phyloP scores from a whole-genome alignment of 2,329 filamentous ascomycete species.

The Beauveria bassiana region DNA sequence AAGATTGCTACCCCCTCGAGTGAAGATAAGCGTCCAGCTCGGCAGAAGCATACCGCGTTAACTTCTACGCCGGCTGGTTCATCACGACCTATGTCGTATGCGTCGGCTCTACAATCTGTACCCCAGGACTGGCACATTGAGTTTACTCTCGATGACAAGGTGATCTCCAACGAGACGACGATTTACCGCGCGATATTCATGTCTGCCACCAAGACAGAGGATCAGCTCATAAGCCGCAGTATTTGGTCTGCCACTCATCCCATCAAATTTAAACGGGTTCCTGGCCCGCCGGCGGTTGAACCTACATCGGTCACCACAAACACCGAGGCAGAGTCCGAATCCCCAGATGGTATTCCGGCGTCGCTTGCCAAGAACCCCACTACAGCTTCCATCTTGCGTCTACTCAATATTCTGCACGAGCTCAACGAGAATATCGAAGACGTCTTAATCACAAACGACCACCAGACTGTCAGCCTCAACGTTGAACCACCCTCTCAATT shows the following conservation, averaged over 20 bases:
- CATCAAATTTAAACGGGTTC: slow-evolving; percentile 82
- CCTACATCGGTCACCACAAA: slow-evolving; percentile 49
- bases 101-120: slow-evolving; percentile 69
- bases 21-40: slow-evolving; percentile 30
- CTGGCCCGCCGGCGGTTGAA: slow-evolving; percentile 73
- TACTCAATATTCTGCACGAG: slow-evolving; percentile 86
- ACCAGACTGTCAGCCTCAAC: slow-evolving; percentile 61
- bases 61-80: slow-evolving; percentile 47
- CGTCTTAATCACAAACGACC: slow-evolving; percentile 66
- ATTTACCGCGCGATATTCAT: slow-evolving; percentile 92
- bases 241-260: slow-evolving; percentile 88
- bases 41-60: slow-evolving; percentile 31
- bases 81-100: slow-evolving; percentile 69
- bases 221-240: slow-evolving; percentile 58
- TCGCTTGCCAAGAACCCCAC: slow-evolving; percentile 78
- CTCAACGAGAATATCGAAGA: slow-evolving; percentile 92
- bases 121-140: slow-evolving; percentile 97
- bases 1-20: slow-evolving; percentile 76
- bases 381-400: slow-evolving; percentile 76
- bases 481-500: slow-evolving; percentile 86
- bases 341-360: slow-evolving; percentile 58
- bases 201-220: slow-evolving; percentile 42
- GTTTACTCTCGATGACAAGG: slow-evolving; percentile 78
- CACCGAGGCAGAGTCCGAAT: slow-evolving; percentile 42
- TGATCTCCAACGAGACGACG: slow-evolving; percentile 84